These are phyloP conservation scores for Ettlia oleoabundans DNA, from an alignment of 139 green algal species.

Conservation along the genomic window DNA sequence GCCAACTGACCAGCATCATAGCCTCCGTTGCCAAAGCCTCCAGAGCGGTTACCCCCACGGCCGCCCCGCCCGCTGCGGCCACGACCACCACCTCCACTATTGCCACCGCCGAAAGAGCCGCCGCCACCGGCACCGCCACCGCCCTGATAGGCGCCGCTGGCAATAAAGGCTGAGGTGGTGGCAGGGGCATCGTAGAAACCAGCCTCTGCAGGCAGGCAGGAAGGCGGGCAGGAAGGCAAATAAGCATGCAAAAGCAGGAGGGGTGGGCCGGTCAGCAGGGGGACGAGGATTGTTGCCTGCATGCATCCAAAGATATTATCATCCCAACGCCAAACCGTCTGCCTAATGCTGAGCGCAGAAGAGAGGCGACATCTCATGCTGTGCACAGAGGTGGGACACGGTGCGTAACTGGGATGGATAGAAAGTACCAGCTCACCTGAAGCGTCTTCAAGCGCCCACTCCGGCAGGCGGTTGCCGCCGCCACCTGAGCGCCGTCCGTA, in stretches of 20 bases:
- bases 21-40: conserved; percentile 12
- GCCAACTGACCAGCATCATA: background rate
- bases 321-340: too few relatives aligned
- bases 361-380: too few relatives aligned
- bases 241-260: background rate
- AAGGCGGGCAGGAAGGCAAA: background rate
- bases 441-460: conserved; percentile 37
- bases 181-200: conserved; percentile 32
- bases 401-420: background rate
- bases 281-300: too few relatives aligned
- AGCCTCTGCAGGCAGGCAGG: background rate
- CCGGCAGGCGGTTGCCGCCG: conserved; percentile 15
- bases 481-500: conserved; percentile 2
- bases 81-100: background rate
- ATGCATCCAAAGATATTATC: too few relatives aligned
- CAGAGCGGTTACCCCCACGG: background rate
- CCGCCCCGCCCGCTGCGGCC: background rate
- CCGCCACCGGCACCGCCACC: background rate
- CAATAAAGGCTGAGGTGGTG: conserved; percentile 28
- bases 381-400: background rate
- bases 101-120: background rate
- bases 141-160: conserved; percentile 41
- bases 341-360: too few relatives aligned
- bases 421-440: background rate
- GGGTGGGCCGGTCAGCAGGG: too few relatives aligned